Conservation (phyloP, 345 rosid genomes). For the Ceriops decandra region DNA sequence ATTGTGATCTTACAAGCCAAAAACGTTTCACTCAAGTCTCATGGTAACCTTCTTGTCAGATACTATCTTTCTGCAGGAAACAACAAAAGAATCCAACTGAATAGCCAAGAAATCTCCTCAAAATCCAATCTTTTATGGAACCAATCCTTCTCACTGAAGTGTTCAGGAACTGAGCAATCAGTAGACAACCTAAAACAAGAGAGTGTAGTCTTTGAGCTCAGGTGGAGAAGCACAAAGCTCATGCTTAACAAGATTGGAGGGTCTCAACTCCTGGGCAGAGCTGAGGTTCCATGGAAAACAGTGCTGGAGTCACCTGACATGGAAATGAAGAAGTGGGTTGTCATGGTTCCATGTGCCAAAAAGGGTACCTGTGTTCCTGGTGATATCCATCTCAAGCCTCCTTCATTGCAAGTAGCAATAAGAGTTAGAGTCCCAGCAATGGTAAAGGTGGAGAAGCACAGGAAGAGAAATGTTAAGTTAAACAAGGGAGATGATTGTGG, state of each 20-base stretch:
- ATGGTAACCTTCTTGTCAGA: conserved; percentile 52
- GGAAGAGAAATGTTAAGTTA: conserved; percentile 14
- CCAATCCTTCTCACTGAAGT: conserved; percentile 55
- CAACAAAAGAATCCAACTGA: conserved; percentile 46
- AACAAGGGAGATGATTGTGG: conserved; percentile 18
- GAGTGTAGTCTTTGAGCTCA: conserved; percentile 53
- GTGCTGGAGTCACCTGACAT: conserved; percentile 44
- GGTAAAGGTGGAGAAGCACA: conserved; percentile 14
- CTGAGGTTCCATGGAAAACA: conserved; percentile 45
- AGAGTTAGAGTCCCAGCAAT: conserved; percentile 17
- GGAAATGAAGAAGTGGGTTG: conserved; percentile 49
- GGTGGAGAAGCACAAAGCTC: conserved; percentile 38
- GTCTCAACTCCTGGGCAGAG: conserved; percentile 57
- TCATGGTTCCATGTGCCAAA: conserved; percentile 19
- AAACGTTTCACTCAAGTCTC: conserved; percentile 45
- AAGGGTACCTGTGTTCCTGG: conserved; percentile 1
- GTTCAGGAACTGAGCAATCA: conserved; percentile 52
- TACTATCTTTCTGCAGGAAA: conserved; percentile 56
- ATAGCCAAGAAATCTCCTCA: conserved; percentile 46
- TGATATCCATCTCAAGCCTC: conserved; percentile 29
- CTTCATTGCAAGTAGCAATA: conserved; percentile 41
- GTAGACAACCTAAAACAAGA: conserved; percentile 41
- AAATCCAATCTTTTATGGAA: conserved; percentile 46
- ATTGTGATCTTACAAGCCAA: conserved; percentile 62
- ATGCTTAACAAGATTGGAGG: conserved; percentile 36